A percentile compares a stretch with the other conserved stretches of the same genome.
These are phyloP conservation scores for Neoscytalidium dimidiatum DNA, from an alignment of 2,329 filamentous ascomycete genomes.

Conservation along the genomic window DNA sequence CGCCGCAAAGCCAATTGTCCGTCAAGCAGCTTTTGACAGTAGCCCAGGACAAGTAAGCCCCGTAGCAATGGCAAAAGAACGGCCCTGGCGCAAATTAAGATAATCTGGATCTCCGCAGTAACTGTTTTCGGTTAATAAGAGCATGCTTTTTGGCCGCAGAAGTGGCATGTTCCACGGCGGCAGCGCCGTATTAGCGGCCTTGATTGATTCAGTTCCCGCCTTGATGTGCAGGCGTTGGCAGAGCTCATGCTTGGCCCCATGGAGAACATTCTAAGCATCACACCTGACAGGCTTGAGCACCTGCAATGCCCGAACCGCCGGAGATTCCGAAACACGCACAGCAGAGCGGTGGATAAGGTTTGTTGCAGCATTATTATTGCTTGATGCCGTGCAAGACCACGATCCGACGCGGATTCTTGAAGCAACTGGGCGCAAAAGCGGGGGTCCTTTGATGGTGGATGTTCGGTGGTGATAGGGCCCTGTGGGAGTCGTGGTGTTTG, in stretches of 20 bases:
- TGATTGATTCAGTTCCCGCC: conserved; percentile 7
- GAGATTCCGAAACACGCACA: neutral
- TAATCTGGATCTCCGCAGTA: conserved; percentile 9
- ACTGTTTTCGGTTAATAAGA: neutral
- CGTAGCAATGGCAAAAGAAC: conserved; percentile 3
- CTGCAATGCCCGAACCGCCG: neutral
- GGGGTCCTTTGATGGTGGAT: neutral
- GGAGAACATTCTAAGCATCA: conserved; percentile 2
- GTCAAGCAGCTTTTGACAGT: neutral
- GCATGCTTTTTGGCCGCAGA: neutral
- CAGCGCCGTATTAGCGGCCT: neutral
- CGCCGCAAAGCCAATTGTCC: neutral
- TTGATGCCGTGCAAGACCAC: neutral
- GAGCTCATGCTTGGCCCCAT: conserved; percentile 5
- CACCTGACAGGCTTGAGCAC: neutral
- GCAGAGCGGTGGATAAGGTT: neutral
- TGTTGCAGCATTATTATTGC: neutral
- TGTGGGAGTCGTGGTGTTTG: neutral
- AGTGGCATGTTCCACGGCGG: conserved; percentile 12
- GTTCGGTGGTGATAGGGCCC: neutral
- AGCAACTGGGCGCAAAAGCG: neutral
- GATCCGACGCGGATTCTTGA: neutral
- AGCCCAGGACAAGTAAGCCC: neutral
- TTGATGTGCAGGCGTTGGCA: neutral
- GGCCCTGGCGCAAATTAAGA: conserved; percentile 10